Evolutionary conservation across 139 green algal species (phyloP), one percentile per base, ranked within the genome.

Genomic region (Micractinium conductrix): DNA sequence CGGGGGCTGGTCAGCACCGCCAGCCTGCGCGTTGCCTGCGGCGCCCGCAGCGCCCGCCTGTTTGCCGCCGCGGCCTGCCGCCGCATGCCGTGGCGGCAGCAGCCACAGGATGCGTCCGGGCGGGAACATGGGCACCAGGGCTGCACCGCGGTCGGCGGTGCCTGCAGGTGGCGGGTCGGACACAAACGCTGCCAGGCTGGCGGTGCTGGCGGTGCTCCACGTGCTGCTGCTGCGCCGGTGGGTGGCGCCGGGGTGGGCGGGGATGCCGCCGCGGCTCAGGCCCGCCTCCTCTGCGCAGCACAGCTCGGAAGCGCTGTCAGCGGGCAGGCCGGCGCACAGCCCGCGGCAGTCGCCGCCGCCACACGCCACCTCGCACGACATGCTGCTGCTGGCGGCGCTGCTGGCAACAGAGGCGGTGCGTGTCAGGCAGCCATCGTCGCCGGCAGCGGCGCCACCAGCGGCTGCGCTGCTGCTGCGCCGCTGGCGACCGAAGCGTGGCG

Each of bases 41-140:
- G n/a, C n/a, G n/a, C 68, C 50, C 30, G 10, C 35, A 4, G 65
- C 65, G 26, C 33, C 35, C 19, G 70, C 40, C 19, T 37, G 40
- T 16, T 3, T 4, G 42, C 71, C 14, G 4, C 42, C 2, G 38
- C 38, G 33, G 14, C 24, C 71, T 26, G 42, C 48, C 53, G 24
- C 6, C 19, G 19, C 53, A 14, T 62, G 6, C 19, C 53, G 19
- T 30, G 53, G 53, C 9, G 76, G 76, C 76, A 82, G 76, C 58
- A 82, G 43, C 76, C 76, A 82, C 55, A 82, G 40, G 53, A 82
- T 71, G 76, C 76, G 76, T 38, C 76, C 76, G 4, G 76, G 76
- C 12, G 76, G 76, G 76, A 71, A 82, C 76, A 82, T 82, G 76
- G 76, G 76, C 28, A 73, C 45, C 48, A 80, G 74, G 14, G 30